Percentiles rank a stretch among this genome's conserved stretches.
phyloP scores from a whole-genome alignment of 1,284 basidiomycete genomes.

The Neolentinus lepideus region DNA sequence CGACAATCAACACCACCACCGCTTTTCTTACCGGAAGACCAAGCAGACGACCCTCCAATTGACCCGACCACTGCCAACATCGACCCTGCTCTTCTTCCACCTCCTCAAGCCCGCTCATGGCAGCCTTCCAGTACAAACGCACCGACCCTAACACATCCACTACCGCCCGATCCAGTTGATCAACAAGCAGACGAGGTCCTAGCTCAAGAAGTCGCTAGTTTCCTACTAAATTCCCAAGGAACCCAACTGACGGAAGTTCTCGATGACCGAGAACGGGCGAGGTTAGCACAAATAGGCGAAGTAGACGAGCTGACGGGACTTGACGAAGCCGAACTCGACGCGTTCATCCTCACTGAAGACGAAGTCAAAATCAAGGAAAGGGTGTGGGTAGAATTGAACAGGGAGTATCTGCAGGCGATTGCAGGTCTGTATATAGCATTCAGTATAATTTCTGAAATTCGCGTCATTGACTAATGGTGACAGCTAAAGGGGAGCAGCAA shows the following conservation, averaged over 20 bases:
- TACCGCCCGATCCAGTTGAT: constrained; percentile 25
- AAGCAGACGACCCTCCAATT: constrained; percentile 27
- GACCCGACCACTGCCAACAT: constrained; percentile 39
- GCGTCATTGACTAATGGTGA: constrained; percentile 6
- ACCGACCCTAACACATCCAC: constrained; percentile 13
- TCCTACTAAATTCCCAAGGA: constrained; percentile 52
- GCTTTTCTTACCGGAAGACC: constrained; percentile 26
- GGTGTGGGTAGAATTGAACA: constrained; percentile 95
- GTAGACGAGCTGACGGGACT: constrained; percentile 71
- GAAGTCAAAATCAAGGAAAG: constrained; percentile 90
- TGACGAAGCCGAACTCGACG: constrained; percentile 91
- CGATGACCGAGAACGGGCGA: constrained; percentile 54
- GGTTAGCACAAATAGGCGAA: constrained; percentile 39
- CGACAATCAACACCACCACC: constrained; percentile 23
- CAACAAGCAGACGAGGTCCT: constrained; percentile 46
- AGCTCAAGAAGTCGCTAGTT: constrained; percentile 58
- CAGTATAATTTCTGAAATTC: background rate
- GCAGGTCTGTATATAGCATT: constrained; percentile 50
- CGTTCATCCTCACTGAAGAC: constrained; percentile 76
- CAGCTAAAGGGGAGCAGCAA: constrained; percentile 1
- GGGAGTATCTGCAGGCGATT: constrained; percentile 87
- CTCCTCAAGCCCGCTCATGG: constrained; percentile 19
- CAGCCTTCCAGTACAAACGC: constrained; percentile 12
- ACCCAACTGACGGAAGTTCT: constrained; percentile 48
- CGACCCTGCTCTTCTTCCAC: constrained; percentile 39